phyloP scores from a whole-genome alignment of 208 protist genomes.

The Vickermania ingenoplastis region DNA sequence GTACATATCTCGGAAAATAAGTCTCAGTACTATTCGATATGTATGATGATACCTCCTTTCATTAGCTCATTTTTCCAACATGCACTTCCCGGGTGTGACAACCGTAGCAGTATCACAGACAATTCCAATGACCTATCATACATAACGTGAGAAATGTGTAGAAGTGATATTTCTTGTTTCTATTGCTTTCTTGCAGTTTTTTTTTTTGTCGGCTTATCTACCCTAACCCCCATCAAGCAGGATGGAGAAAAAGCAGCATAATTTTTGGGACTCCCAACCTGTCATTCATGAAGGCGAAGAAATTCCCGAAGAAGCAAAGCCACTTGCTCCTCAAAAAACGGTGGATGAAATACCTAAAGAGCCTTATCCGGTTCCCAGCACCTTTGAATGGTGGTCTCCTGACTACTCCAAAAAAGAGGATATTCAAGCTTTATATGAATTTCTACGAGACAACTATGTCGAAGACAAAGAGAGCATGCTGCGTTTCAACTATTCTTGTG shows the following conservation, averaged over 20 bases:
- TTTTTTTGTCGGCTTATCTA: no score
- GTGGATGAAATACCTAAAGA: slow-evolving; percentile 82
- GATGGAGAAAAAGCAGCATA: slow-evolving; percentile 21
- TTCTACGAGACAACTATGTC: slow-evolving; percentile 98
- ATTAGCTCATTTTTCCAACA: no score
- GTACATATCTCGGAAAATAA: no score
- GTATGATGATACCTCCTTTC: no score
- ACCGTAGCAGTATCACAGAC: no score
- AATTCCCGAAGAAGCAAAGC: slow-evolving; percentile 18
- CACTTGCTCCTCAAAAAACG: slow-evolving; percentile 56
- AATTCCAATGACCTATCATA: no score
- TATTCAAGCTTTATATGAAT: slow-evolving; percentile 79
- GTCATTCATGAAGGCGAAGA: slow-evolving; percentile 46
- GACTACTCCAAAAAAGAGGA: slow-evolving; percentile 81
- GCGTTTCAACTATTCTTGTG: slow-evolving; percentile 98
- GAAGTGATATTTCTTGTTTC: no score
- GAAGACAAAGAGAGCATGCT: slow-evolving; percentile 99
- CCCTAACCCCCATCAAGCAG: no score
- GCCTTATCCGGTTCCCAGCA: slow-evolving; percentile 85
- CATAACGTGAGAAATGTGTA: no score
- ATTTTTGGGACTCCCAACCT: slow-evolving; percentile 84
- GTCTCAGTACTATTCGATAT: no score
- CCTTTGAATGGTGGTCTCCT: slow-evolving; percentile 93
- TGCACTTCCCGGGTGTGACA: no score
- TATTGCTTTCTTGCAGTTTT: no score